These are phyloP conservation scores for Phalaenopsis equestris DNA, from an alignment of 106 monocot genomes.

Conservation along the genomic window DNA sequence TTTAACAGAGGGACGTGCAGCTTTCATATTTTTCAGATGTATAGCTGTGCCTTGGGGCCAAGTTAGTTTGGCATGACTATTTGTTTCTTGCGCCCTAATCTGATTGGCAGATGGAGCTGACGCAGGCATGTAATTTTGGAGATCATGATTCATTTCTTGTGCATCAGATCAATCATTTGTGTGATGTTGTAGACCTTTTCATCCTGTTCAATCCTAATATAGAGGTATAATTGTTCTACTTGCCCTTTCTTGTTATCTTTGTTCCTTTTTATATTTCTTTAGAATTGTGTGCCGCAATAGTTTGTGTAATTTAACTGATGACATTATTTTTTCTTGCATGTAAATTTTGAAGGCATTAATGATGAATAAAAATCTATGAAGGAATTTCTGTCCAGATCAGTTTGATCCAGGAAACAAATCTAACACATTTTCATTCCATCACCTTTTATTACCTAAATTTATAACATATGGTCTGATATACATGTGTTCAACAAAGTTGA, in stretches of 20 bases:
- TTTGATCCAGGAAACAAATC: too few species aligned
- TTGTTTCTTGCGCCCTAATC: not conserved
- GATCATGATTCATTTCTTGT: slow-evolving; percentile 10
- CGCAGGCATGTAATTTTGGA: not conserved
- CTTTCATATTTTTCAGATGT: slow-evolving; percentile 6
- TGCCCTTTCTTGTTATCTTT: not conserved
- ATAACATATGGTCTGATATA: too few species aligned
- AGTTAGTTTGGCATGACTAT: not conserved
- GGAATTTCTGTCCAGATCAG: too few species aligned
- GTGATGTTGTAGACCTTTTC: not conserved
- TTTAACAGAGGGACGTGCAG: not conserved
- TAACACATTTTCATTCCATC: too few species aligned
- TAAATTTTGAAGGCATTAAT: too few species aligned
- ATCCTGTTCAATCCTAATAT: not conserved
- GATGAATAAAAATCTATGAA: too few species aligned
- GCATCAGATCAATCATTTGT: slow-evolving; percentile 2
- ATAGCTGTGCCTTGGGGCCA: slow-evolving; percentile 6
- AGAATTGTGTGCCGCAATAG: too few species aligned
- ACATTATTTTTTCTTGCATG: too few species aligned
- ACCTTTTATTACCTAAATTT: too few species aligned
- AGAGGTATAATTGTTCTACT: not conserved
- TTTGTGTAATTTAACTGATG: too few species aligned
- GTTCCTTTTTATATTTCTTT: not conserved
- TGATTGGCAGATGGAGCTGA: not conserved
- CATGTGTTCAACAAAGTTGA: too few species aligned